Evolutionary conservation across 2,329 filamentous ascomycete genomes (phyloP), one percentile per base, ranked within the genome.

Genomic region (Venturia nashicola): DNA sequence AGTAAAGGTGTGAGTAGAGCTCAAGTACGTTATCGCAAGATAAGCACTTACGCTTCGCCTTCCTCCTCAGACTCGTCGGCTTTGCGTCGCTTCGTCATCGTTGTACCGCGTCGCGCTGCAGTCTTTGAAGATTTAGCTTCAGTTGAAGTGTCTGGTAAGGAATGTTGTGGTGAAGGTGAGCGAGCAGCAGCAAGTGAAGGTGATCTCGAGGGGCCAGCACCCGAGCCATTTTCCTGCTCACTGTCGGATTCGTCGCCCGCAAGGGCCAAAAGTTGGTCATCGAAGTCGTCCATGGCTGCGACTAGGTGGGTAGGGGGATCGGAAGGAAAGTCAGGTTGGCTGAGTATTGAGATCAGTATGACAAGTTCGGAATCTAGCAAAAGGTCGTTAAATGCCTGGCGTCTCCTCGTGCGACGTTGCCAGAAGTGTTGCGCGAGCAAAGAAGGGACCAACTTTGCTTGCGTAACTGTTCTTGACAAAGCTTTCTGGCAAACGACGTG

Each of bases 181-280:
- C 68, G 70, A 46, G 71, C 69, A 46, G 75, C 69, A 67, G 79
- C 76, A 66, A 81, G 78, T 66, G 84, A 83, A 61, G 80, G 79
- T 59, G 84, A 82, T 44, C 77, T 80, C 68, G 81, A 78, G 70
- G 84, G 77, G 74, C 83, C 70, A 79, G 75, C 79, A 78, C 71
- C 83, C 65, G 84, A 83, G 67, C 75, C 72, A 34, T 40, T 43
- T n/a, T 71, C 68, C 64, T 76, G 73, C 68, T 83, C 81, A 67
- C 82, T 80, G 67, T 81, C 79, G 61, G 78, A 80, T 70, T 80
- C 88, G 69, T 90, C 91, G 71, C 91, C 94, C 63, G 92, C 94
- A 68, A 97, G 86, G 72, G 90, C 92, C 68, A 97, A 87, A 68
- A 97, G 86, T 79, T 97, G 93, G 70, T 93, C 91, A 73, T 97